phyloP scores from a whole-genome alignment of 768 basidiomycete species.

The Amylocystis lapponica region DNA sequence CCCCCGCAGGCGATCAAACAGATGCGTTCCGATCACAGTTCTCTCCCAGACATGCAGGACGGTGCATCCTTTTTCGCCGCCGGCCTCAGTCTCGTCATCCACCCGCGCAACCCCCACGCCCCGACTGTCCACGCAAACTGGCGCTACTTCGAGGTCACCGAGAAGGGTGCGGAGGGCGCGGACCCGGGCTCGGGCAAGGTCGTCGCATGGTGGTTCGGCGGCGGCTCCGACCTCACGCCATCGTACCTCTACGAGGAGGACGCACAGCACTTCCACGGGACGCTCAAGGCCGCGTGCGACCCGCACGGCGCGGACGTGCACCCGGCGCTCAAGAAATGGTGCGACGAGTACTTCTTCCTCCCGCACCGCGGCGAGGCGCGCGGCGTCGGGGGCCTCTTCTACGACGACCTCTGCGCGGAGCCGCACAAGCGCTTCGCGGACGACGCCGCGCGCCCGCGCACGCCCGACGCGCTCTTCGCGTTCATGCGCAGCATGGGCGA shows the following conservation, averaged over 20 bases:
- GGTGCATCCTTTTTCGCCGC: constrained; percentile 91
- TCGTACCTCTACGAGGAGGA: constrained; percentile 86
- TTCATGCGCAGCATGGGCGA: constrained; percentile 69
- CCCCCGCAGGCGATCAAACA: constrained; percentile 87
- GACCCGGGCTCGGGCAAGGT: constrained; percentile 39
- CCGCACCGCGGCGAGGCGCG: constrained; percentile 84
- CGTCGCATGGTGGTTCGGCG: constrained; percentile 97
- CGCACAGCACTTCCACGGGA: constrained; percentile 75
- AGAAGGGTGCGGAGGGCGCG: constrained; percentile 28
- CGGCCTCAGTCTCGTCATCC: constrained; percentile 88
- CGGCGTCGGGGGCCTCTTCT: constrained; percentile 91
- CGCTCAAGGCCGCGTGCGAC: constrained; percentile 71
- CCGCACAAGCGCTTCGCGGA: constrained; percentile 47
- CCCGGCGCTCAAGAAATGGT: constrained; percentile 84
- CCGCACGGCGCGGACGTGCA: constrained; percentile 53
- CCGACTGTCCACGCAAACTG: constrained; percentile 96
- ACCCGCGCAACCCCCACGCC: constrained; percentile 89
- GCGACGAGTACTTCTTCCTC: constrained; percentile 93
- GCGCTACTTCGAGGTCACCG: constrained; percentile 92
- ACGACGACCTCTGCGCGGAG: constrained; percentile 77
- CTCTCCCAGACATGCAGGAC: constrained; percentile 54
- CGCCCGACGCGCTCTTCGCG: constrained; percentile 66
- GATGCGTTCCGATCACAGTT: constrained; percentile 90
- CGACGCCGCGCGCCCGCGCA: constrained; percentile 40
- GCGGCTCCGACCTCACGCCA: constrained; percentile 90